Conservation (phyloP, 768 basidiomycete genomes). For the Termitomyces sp. region DNA sequence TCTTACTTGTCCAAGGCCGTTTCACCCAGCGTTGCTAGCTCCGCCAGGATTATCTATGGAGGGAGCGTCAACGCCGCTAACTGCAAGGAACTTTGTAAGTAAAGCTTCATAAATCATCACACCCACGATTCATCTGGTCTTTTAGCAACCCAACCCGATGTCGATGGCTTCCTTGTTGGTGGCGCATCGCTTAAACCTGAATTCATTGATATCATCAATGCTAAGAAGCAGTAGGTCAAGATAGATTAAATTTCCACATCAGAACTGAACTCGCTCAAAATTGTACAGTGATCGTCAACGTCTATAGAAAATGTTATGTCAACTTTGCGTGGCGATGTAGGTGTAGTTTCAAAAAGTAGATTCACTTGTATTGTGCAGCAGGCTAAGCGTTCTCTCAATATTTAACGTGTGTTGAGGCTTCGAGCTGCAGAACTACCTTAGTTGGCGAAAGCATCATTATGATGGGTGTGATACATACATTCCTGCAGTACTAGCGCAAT, state of each 20-base stretch:
- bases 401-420: background rate
- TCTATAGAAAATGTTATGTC: background rate
- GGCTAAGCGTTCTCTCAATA: background rate
- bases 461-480: background rate
- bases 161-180: slow-evolving; percentile 98
- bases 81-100: slow-evolving; percentile 80
- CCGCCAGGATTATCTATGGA: slow-evolving; percentile 89
- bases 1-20: slow-evolving; percentile 62
- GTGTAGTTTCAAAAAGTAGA: background rate
- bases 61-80: slow-evolving; percentile 91
- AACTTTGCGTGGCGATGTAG: background rate
- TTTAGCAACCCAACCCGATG: slow-evolving; percentile 70
- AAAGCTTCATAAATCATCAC: background rate
- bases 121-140: background rate
- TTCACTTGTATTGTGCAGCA: background rate
- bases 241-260: background rate
- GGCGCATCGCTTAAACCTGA: slow-evolving; percentile 98
- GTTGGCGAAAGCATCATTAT: background rate
- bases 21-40: slow-evolving; percentile 61
- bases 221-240: slow-evolving; percentile 22
- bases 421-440: no score
- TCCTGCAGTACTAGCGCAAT: background rate
- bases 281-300: background rate
- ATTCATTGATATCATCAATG: slow-evolving; percentile 89
- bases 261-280: background rate